Conservation (phyloP, 2,329 filamentous ascomycete genomes). For the Bimuria novae-zelandiae region DNA sequence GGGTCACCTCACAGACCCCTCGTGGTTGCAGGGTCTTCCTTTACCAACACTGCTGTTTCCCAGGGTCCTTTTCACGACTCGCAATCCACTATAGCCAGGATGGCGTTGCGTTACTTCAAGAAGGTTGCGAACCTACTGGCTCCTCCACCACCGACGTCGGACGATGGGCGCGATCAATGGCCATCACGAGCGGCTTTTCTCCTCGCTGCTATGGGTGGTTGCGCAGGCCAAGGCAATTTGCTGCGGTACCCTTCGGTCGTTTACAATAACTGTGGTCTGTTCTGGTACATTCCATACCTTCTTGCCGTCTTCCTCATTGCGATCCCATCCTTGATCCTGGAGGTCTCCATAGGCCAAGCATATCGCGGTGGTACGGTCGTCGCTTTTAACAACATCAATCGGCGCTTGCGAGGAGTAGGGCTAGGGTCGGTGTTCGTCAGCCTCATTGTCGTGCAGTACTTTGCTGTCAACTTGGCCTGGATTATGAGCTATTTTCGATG, state of each 20-base stretch:
- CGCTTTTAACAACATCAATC: conserved; percentile 24
- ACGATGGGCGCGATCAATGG: conserved; percentile 24
- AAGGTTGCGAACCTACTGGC: conserved; percentile 3
- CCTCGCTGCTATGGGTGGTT: conserved; percentile 21
- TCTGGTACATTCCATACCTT: conserved; percentile 21
- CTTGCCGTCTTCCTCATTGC: conserved; percentile 22
- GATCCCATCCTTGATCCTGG: conserved; percentile 20
- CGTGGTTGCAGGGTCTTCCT: too few species aligned
- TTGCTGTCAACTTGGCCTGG: conserved; percentile 21
- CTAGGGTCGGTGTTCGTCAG: conserved; percentile 15
- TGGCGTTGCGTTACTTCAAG: neutral
- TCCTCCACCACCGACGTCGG: conserved; percentile 13
- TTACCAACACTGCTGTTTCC: neutral
- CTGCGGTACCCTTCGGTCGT: conserved; percentile 21
- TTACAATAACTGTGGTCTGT: conserved; percentile 25
- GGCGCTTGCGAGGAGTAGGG: conserved; percentile 20
- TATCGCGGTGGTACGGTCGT: conserved; percentile 25
- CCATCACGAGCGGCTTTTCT: conserved; percentile 20
- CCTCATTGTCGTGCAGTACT: conserved; percentile 20
- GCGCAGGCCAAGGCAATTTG: conserved; percentile 22
- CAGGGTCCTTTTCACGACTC: neutral
- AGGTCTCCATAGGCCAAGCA: conserved; percentile 22
- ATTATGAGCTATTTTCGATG: conserved; percentile 22
- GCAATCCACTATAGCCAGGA: neutral
- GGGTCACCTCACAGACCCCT: too few species aligned